Base-by-base conservation (phyloP, 225 moss, liverwort and hornwort genomes). In the Marchantia polymorpha region DNA sequence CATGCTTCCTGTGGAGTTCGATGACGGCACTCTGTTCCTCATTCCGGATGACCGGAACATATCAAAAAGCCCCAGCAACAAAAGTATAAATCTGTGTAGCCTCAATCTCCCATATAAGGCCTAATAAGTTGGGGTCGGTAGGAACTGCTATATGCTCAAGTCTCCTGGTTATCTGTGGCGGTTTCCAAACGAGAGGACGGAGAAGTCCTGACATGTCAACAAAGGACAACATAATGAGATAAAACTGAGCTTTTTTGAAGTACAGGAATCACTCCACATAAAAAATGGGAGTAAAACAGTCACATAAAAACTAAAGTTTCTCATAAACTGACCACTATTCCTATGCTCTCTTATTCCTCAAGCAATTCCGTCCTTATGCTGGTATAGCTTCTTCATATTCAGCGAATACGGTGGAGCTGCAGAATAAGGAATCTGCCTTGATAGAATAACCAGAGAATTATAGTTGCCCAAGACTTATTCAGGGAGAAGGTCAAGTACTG, bases 1-100 rank as follows among this genome's bases (percentile, higher is more conserved):
- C 84, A 89, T 77, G 80, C 84, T 77, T 27, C 74, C 73, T 76
- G 78, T 83, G 14, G 79, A 79, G 54, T 70, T 64, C 66, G 81
- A 39, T 71, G 86, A 53, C 76, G 74, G 64, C 59, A 71, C 84
- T 69, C 86, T 79, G 48, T 75, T 80, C 65, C 81, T 78, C 75
- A 84, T 54, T 80, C 86, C 86, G 59, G 64, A 51, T 67, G 76
- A 17, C 46, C 76, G 76, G 61, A 76, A 76, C 76, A 76, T 64
- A 64, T 19, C 52, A 50, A 49, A 63, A 7, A 64, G 11, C 14
- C 14, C 47, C 49, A 26, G 49, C 19, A 48, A 26, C 25, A 49
- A 63, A 29, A 63, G 48, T 23, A 15, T 30, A 14, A 22, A 47
- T 22, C 17, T 77, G 7, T 25, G 61, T 49, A 14, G 46, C 13